These are phyloP conservation scores for Debaryomyces udenii DNA, from an alignment of 1,139 yeast species.

Conservation along the genomic window DNA sequence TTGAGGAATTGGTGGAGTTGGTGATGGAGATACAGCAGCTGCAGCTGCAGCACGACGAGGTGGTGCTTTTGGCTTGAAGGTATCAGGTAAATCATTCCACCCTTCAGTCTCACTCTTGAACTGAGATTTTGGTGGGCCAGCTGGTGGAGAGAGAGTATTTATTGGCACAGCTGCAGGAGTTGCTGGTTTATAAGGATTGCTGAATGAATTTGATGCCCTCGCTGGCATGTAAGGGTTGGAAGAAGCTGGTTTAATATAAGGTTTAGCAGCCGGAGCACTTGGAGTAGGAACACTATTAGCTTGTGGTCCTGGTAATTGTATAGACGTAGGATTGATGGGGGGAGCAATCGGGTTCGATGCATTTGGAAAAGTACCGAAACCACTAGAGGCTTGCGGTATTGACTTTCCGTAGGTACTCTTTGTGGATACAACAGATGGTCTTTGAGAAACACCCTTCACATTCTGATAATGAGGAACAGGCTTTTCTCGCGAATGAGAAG, in stretches of 20 bases:
- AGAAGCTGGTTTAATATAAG: constrained; percentile 16
- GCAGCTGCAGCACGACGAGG: constrained; percentile 58
- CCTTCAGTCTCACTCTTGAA: constrained; percentile 72
- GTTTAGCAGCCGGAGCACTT: constrained; percentile 13
- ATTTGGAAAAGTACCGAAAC: constrained; percentile 11
- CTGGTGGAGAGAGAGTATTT: constrained; percentile 31
- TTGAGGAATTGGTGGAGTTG: constrained; percentile 29
- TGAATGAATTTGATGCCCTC: constrained; percentile 14
- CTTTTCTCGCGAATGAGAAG: constrained; percentile 16
- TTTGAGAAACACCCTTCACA: constrained; percentile 2
- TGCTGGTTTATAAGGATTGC: constrained; percentile 22
- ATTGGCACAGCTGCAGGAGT: constrained; percentile 16
- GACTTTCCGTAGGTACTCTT: constrained; percentile 3
- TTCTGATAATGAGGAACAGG: not conserved
- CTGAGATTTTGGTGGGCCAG: constrained; percentile 32
- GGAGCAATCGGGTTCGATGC: constrained; percentile 9
- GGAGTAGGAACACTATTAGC: constrained; percentile 11
- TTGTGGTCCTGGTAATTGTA: constrained; percentile 1
- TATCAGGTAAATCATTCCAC: constrained; percentile 92
- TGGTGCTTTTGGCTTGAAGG: constrained; percentile 52
- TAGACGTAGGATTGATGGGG: constrained; percentile 7
- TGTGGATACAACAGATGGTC: not conserved
- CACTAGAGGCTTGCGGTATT: constrained; percentile 11
- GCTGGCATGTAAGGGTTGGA: constrained; percentile 35
- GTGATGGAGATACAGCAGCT: constrained; percentile 33